Evolutionary conservation across 2,329 filamentous ascomycete genomes (phyloP), one percentile per base, ranked within the genome.

Genomic region (Colletotrichum scovillei): DNA sequence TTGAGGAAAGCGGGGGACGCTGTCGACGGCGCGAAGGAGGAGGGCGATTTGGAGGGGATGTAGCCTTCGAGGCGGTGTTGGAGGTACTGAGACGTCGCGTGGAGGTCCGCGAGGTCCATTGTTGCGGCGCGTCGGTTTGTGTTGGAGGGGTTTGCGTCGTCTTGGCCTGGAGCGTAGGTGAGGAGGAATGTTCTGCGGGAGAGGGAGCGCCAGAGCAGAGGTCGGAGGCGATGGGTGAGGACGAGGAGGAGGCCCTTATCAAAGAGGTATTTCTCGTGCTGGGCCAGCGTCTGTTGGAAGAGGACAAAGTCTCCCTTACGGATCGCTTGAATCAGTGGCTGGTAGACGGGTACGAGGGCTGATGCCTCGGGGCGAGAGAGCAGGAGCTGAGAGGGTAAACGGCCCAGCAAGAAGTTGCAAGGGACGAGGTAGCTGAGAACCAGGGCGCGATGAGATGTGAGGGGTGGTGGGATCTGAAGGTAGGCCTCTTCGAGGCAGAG

Each of bases 401-500:
- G 92, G 26, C 95, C 96, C 59, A 97, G 88, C 49, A 97, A 91
- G 67, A 98, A 88, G 80, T 97, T 98, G 77, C 91, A 89, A 1
- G 95, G 90, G 72, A 97, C 92, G 52, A 98, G 90, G 80, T 95
- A 96, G 56, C 93, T 93, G 49, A 98, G 90, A 73, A 98, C 95
- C 66, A 92, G 87, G 24, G 91, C 90, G 74, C 95, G 91, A 81
- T 98, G 96, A 52, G 89, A 90, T 74, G 91, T 89, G 76, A 94
- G 94, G 22, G 79, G 79, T 0, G 83, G 78, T 1, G 88, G 88
- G 0, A 88, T 90, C 81, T 97, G 92, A 63, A 92, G 84, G 82
- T 97, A 98, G 3, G 96, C 94, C 30, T 92, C 88, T 78, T 97
- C 90, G 7, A 98, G 86, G 46, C 93, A 94, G 62, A 91, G 86